Evolutionary conservation across 163 green algal species (phyloP), one percentile per base, ranked within the genome.

Genomic region (Scenedesmus sp.): DNA sequence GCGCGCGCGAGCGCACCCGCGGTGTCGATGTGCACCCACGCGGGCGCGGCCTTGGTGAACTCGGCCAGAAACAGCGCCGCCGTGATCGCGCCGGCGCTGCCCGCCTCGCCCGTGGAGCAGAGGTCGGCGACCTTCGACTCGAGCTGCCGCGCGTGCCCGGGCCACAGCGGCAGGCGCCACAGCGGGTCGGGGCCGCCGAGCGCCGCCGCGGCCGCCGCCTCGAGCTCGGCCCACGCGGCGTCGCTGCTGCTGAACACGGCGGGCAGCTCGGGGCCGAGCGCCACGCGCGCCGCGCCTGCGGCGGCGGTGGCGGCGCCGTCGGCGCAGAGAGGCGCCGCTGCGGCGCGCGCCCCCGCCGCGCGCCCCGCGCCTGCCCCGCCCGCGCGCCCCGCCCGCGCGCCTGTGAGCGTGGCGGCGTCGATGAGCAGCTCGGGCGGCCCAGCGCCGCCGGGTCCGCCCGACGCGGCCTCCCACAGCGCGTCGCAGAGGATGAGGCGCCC

Each of bases 341-440:
- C n/a, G n/a, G n/a, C n/a, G n/a, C n/a, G n/a, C n/a, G n/a, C n/a
- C n/a, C n/a, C n/a, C n/a, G n/a, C n/a, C n/a, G n/a, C n/a, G n/a
- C n/a, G n/a, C n/a, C n/a, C n/a, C n/a, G n/a, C n/a, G n/a, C n/a
- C n/a, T n/a, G n/a, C n/a, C n/a, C n/a, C n/a, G n/a, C n/a, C n/a
- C n/a, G n/a, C n/a, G n/a, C n/a, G n/a, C n/a, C n/a, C n/a, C n/a
- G n/a, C n/a, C n/a, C 2, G 13, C 17, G 29, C 18, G 62, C 71
- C 90, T 60, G 90, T 94, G 1, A 94, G 82, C 26, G 90, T 94
- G 24, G 90, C 90, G 20, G 80, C 84, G 73, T 94, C 90, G 2
- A 93, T 57, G 20, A 93, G 33, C 28, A 92, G 51, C 47, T 93
- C 89, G 0, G 89, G 88, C 24, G 29, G n/a, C 9, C n/a, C n/a